A percentile compares a stretch with the other conserved stretches of the same genome.
Evolutionary conservation across 805 yeast genomes (phyloP).

Genomic region (Candida corydali): DNA sequence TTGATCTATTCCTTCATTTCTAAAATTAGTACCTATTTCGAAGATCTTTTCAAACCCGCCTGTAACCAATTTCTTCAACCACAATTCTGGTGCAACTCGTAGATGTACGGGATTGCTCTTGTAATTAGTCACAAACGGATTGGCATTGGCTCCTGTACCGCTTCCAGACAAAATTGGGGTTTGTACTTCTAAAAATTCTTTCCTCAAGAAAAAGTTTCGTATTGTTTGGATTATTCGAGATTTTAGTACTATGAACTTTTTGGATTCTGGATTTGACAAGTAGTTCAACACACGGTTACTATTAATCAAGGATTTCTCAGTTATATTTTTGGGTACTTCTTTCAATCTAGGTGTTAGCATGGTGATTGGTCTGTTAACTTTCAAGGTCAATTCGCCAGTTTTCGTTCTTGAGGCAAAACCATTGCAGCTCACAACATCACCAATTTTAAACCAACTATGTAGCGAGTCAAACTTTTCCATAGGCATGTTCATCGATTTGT

Average conservation of each 20-base stretch:
- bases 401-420: conserved; percentile 78
- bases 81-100: conserved; percentile 92
- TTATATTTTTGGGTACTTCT: conserved; percentile 53
- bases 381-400: conserved; percentile 73
- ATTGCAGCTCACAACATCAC: conserved; percentile 63
- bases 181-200: conserved; percentile 73
- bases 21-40: conserved; percentile 79
- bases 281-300: conserved; percentile 72
- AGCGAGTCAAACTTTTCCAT: conserved; percentile 38
- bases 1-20: conserved; percentile 91
- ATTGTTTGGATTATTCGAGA: conserved; percentile 52
- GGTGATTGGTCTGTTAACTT: conserved; percentile 44
- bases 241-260: conserved; percentile 46
- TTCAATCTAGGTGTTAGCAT: conserved; percentile 64
- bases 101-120: conserved; percentile 44
- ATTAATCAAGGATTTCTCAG: conserved; percentile 53
- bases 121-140: conserved; percentile 69
- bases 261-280: conserved; percentile 52
- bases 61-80: conserved; percentile 81
- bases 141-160: conserved; percentile 89
- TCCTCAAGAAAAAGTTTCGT: conserved; percentile 50
- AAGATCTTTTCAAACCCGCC: conserved; percentile 83
- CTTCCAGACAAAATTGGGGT: conserved; percentile 79
- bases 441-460: conserved; percentile 51
- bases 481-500: conserved; percentile 39